Base-by-base conservation (phyloP, 192 early-diverging fungal species). In the Funneliformis geosporum region DNA sequence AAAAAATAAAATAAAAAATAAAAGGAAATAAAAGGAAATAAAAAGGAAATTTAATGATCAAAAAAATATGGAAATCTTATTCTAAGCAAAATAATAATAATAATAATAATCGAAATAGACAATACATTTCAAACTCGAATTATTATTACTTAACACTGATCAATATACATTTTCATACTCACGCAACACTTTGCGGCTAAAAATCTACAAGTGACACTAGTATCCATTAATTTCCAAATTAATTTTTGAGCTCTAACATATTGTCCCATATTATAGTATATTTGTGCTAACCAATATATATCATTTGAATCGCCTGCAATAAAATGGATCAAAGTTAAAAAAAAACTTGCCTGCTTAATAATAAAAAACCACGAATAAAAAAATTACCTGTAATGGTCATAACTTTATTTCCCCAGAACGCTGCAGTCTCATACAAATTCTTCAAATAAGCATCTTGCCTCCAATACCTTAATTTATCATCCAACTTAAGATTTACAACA, bases 381-480 rank as follows among this genome's bases (percentile, higher is more conserved):
- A 27, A 42, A 47, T 81, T 87, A 92, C 90, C 87, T 60, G 91
- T 88, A 25, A 91, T 81, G 23, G 81, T 83, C 65, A 91, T 67
- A 28, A 93, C 79, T 59, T 93, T 92, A 74, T 93, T 91, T 5
- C 91, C 92, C 88, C 90, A 92, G 76, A 86, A 93, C 10, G 83
- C 88, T 11, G 91, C 91, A 18, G 90, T 86, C n/a, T 76, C 81
- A 65, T 81, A 86, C 59, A 91, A 70, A 59, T 89, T 82, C 23
- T 85, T 82, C 59, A 86, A 81, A 38, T 87, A 77, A 9, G 91
- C 90, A 76, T 90, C 89, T 11, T 84, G 80, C 8, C 91, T 80
- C 81, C 89, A 86, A 23, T 79, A 61, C 2, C 91, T 81, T 75
- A 92, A 72, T 60, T 87, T 79, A 39, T 87, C 87, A 27, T 85